Base-by-base conservation (phyloP, 1,139 yeast genomes). In the Lodderomyces beijingensis region DNA sequence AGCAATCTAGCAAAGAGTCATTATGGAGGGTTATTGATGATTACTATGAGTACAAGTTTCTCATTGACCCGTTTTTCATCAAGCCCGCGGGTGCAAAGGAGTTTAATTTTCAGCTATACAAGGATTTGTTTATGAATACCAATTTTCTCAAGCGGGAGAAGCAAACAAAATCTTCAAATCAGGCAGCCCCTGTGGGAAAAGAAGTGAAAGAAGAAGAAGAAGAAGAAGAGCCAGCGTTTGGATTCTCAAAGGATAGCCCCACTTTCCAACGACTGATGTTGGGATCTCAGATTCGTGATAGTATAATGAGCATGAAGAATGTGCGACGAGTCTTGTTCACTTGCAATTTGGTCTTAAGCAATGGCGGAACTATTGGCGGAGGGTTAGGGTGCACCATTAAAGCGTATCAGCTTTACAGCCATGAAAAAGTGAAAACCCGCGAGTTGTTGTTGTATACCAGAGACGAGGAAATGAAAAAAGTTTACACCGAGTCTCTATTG, bases 351-450 rank as follows among this genome's bases (percentile, higher is more conserved):
- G 49, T 67, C 3, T 47, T 68, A 10, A 62, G 73, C 39, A 72
- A 68, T 43, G 66, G 65, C 5, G 43, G 51, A 1, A 50, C 44
- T 0, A 35, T 54, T 6, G 75, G 77, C 2, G 76, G 78, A 2
- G 58, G 62, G 1, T 42, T 87, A 11, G 67, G 70, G 0, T 72
- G 91, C 32, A 81, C 87, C 0, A 65, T 88, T 1, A 76, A 74
- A 45, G 96, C 95, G 0, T 84, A 79, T 47, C 59, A 82, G 0
- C 62, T 84, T n/a, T 74, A 70, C 42, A 62, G 70, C 11, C 76
- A 73, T 34, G 82, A 79, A 39, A 66, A 62, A 30, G 51, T 74
- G 1, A 32, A 31, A 10, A 61, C 67, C 18, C 61, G 67, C 33
- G 50, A 48, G 13, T 45, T 57, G 31, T 49, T 50, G 35, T 41